These are phyloP conservation scores for Onygena corvina DNA, from an alignment of 2,329 filamentous ascomycete species.

Conservation along the genomic window DNA sequence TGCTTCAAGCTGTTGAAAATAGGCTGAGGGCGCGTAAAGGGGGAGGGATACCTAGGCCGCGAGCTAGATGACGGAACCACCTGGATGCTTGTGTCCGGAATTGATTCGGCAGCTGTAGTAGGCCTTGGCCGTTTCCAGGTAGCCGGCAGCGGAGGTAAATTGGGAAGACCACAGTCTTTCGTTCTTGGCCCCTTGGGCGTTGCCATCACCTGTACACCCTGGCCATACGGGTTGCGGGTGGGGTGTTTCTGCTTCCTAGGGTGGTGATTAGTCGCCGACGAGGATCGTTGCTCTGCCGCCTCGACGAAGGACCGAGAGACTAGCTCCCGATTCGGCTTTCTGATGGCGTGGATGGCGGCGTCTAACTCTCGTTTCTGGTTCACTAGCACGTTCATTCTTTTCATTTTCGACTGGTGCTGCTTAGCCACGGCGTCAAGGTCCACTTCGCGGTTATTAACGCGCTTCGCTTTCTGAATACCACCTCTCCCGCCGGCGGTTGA, in stretches of 20 bases:
- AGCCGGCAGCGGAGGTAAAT: not conserved
- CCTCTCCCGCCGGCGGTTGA: conserved; percentile 27
- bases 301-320: conserved; percentile 37
- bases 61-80: not conserved
- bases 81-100: not conserved
- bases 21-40: too few relatives aligned
- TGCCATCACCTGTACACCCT: conserved; percentile 39
- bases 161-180: conserved; percentile 12
- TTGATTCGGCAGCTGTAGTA: not conserved
- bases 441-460: conserved; percentile 38
- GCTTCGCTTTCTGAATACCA: conserved; percentile 34
- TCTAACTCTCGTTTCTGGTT: conserved; percentile 40
- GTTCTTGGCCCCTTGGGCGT: conserved; percentile 27
- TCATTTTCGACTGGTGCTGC: conserved; percentile 35
- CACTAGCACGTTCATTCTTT: conserved; percentile 34
- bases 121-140: not conserved
- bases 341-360: conserved; percentile 36
- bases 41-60: not conserved
- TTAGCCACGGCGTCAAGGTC: conserved; percentile 37
- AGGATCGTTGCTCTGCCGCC: conserved; percentile 26
- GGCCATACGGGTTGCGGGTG: conserved; percentile 30
- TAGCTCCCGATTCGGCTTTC: conserved; percentile 38
- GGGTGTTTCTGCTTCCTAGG: conserved; percentile 33
- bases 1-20: not conserved
- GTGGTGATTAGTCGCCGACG: conserved; percentile 17